phyloP scores from a whole-genome alignment of 2,329 filamentous ascomycete species.

The Chaetomium strumarium region DNA sequence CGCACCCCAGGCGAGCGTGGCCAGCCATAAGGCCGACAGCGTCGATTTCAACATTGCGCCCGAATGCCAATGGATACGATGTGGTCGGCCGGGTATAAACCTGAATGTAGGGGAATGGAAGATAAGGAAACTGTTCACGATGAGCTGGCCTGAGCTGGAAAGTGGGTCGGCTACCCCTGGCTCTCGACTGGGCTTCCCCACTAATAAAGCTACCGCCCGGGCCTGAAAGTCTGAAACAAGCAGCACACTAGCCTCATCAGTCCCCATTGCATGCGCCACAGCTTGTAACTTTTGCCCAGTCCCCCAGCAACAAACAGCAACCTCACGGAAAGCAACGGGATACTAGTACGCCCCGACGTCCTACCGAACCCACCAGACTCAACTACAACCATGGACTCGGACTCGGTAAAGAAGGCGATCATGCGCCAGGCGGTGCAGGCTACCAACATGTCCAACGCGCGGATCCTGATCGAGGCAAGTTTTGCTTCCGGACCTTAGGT shows the following conservation, averaged over 20 bases:
- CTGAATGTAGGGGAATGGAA: conserved; percentile 5
- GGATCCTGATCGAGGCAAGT: conserved; percentile 61
- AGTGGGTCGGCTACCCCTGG: too few relatives aligned
- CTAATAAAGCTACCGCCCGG: too few relatives aligned
- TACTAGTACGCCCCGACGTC: too few relatives aligned
- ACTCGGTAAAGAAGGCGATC: conserved; percentile 53
- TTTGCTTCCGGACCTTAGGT: too few relatives aligned
- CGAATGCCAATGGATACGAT: conserved; percentile 4
- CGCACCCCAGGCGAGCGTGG: conserved; percentile 45
- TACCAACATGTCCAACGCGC: conserved; percentile 62
- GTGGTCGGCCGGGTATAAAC: not conserved
- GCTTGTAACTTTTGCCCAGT: conserved; percentile 11
- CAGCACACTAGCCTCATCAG: conserved; percentile 12
- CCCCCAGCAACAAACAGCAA: not conserved
- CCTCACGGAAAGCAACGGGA: not conserved
- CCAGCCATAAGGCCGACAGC: conserved; percentile 44
- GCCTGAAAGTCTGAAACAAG: not conserved
- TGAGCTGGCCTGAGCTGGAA: not conserved
- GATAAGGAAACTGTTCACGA: not conserved
- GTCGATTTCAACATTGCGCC: conserved; percentile 40
- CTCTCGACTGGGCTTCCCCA: too few relatives aligned
- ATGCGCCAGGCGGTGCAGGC: conserved; percentile 60
- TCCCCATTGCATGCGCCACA: conserved; percentile 13
- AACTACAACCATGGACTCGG: conserved; percentile 49
- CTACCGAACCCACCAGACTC: conserved; percentile 1